Evolutionary conservation across 345 rosid species (phyloP).

Genomic region (Triadica sebifera): DNA sequence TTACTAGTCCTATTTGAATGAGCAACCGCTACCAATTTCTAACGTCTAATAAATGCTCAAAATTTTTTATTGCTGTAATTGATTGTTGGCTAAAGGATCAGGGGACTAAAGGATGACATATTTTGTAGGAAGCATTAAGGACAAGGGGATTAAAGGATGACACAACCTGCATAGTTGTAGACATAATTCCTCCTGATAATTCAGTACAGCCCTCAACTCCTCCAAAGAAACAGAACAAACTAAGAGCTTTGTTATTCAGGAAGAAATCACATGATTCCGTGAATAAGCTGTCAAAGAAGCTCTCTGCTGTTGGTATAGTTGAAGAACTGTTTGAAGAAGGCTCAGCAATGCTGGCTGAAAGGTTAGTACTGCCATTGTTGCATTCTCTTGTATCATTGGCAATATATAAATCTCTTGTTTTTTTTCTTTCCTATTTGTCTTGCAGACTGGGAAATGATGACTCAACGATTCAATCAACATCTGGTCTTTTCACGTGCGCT

Average conservation of each 20-base stretch:
- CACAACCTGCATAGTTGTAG: conserved; percentile 87
- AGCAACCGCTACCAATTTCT: background rate
- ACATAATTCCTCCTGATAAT: conserved; percentile 76
- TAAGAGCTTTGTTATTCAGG: conserved; percentile 53
- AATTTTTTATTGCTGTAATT: conserved; percentile 1
- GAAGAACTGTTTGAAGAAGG: conserved; percentile 98
- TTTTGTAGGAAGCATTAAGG: conserved; percentile 71
- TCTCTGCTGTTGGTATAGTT: conserved; percentile 65
- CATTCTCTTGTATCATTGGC: background rate
- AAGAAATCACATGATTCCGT: conserved; percentile 53
- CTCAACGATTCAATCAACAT: conserved; percentile 36
- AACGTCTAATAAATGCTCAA: background rate
- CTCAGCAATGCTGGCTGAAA: conserved; percentile 89
- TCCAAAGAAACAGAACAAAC: conserved; percentile 57
- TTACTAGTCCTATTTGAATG: conserved; percentile 9
- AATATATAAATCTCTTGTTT: too few relatives aligned
- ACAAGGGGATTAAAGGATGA: conserved; percentile 84
- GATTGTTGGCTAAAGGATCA: background rate
- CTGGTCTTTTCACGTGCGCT: conserved; percentile 71
- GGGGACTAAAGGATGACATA: background rate
- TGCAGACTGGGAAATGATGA: conserved; percentile 68
- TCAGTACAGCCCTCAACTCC: conserved; percentile 39
- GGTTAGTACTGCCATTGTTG: conserved; percentile 39
- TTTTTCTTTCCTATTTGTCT: background rate
- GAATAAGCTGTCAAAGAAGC: conserved; percentile 58